Conservation (phyloP, 129 eudicot species). For the sunflower (Helianthus annuus) region HanXRQr2.0-SUNRISE NC_035438.2:128871449-128871948, state of each 20-base stretch:
- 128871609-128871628: slow-evolving; percentile 39
- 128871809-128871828: slow-evolving; percentile 34
- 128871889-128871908: slow-evolving; percentile 17
- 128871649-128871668: slow-evolving; percentile 46
- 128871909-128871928: neutral
- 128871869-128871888: slow-evolving; percentile 25
- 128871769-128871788: slow-evolving; percentile 28
- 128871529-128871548: slow-evolving; percentile 11
- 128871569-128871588: slow-evolving; percentile 43
- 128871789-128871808: slow-evolving; percentile 16
- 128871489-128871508: slow-evolving; percentile 38
- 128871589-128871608: slow-evolving; percentile 46
- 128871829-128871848: slow-evolving; percentile 31
- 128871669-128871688: slow-evolving; percentile 4
- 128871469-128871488: slow-evolving; percentile 50
- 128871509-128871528: slow-evolving; percentile 22
- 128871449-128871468: slow-evolving; percentile 44
- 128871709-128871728: slow-evolving; percentile 51
- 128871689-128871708: slow-evolving; percentile 43
- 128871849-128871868: slow-evolving; percentile 20
- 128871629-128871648: slow-evolving; percentile 45
- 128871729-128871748: slow-evolving; percentile 48
- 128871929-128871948: neutral
- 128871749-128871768: slow-evolving; percentile 37
- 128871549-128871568: slow-evolving; percentile 38